Evolutionary conservation across 306 rosid genomes (phyloP).

Genomic region (Styphnolobium japonicum): DNA sequence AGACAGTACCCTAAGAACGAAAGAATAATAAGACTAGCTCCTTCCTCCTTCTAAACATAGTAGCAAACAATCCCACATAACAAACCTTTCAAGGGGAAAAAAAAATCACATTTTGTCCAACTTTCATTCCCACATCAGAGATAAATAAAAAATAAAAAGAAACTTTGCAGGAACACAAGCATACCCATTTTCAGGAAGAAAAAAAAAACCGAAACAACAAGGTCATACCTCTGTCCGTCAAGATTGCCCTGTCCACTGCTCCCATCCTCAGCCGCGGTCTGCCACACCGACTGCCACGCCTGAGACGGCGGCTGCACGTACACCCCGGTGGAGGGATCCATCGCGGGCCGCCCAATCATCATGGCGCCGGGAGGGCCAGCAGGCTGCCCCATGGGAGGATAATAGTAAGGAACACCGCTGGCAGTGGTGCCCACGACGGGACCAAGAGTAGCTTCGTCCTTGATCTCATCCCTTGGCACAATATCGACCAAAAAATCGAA

Average conservation of each 20-base stretch:
- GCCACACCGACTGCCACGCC: constrained; percentile 98
- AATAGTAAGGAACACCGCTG: constrained; percentile 80
- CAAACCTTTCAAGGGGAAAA: neutral
- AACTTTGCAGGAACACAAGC: neutral
- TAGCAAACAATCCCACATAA: neutral
- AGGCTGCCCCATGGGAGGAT: constrained; percentile 91
- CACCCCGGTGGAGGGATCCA: constrained; percentile 73
- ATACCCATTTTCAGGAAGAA: neutral
- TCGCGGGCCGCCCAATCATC: constrained; percentile 89
- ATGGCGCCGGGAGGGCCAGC: constrained; percentile 59
- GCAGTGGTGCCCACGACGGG: constrained; percentile 67
- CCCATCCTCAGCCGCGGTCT: constrained; percentile 63
- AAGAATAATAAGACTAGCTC: neutral
- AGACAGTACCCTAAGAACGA: neutral
- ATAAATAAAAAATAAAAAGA: neutral
- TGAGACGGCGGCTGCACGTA: constrained; percentile 92
- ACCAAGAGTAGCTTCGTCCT: constrained; percentile 65
- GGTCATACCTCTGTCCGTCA: constrained; percentile 74
- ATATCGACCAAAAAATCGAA: constrained; percentile 89
- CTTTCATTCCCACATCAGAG: neutral
- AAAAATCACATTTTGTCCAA: neutral
- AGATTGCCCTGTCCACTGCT: constrained; percentile 65
- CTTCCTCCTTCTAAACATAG: neutral
- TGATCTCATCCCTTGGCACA: constrained; percentile 93
- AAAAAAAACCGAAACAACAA: neutral